Conservation (phyloP, 2,329 filamentous ascomycete genomes). For the Aspergillus luchuensis region DNA sequence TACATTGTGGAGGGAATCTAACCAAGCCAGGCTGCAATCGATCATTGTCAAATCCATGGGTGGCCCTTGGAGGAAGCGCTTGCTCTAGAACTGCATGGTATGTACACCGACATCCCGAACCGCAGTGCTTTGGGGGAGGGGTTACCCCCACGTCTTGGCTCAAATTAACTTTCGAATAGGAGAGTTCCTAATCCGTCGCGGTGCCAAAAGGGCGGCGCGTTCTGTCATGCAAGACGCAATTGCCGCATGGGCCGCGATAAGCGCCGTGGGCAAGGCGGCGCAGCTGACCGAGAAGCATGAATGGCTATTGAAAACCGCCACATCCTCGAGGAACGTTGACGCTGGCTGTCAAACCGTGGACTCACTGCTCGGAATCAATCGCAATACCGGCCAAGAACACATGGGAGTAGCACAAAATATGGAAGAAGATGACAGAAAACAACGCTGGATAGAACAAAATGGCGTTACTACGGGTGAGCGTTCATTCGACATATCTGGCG, state of each 20-base stretch:
- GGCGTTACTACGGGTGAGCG: constrained; percentile 41
- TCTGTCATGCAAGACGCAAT: constrained; percentile 61
- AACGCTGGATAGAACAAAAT: constrained; percentile 47
- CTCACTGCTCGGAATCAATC: constrained; percentile 48
- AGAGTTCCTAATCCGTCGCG: constrained; percentile 59
- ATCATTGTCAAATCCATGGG: constrained; percentile 61
- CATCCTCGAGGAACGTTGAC: constrained; percentile 55
- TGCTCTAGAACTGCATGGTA: constrained; percentile 61
- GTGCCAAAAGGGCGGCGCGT: constrained; percentile 60
- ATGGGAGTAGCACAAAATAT: constrained; percentile 32
- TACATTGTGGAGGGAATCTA: background rate
- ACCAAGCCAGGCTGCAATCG: constrained; percentile 56
- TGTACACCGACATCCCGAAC: background rate
- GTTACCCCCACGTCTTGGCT: background rate
- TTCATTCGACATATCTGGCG: constrained; percentile 45
- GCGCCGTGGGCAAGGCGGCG: constrained; percentile 60
- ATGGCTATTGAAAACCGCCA: constrained; percentile 60
- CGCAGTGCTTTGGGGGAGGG: too few species aligned
- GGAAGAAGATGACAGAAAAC: constrained; percentile 44
- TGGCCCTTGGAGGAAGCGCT: constrained; percentile 63
- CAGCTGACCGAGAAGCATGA: constrained; percentile 62
- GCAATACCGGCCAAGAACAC: constrained; percentile 34
- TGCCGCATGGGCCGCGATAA: constrained; percentile 60
- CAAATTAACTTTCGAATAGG: constrained; percentile 24
- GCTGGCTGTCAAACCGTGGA: constrained; percentile 59